phyloP scores from a whole-genome alignment of 768 basidiomycete species.

The Suillus subalutaceus region DNA sequence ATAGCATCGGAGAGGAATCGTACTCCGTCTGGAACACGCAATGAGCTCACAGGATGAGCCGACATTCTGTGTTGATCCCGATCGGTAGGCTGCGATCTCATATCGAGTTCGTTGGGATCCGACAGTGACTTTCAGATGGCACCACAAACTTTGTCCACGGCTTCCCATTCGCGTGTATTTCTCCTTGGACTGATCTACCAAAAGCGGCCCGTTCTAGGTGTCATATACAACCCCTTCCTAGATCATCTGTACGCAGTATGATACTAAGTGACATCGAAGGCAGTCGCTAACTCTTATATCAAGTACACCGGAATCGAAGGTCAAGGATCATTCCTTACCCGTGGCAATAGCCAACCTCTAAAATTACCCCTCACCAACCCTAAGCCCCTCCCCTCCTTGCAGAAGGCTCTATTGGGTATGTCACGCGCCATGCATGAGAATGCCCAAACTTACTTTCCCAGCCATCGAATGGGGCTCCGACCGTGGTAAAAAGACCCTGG shows the following conservation, averaged over 20 bases:
- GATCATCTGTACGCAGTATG: conserved; percentile 58
- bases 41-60: conserved; percentile 81
- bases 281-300: not conserved
- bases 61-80: conserved; percentile 96
- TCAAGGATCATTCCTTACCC: conserved; percentile 77
- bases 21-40: conserved; percentile 75
- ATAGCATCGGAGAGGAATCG: conserved; percentile 92
- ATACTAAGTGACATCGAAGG: not conserved
- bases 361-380: conserved; percentile 69
- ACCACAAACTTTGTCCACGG: conserved; percentile 89
- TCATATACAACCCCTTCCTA: conserved; percentile 93
- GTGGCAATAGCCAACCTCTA: conserved; percentile 44
- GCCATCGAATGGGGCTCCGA: conserved; percentile 92
- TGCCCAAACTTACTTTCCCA: conserved; percentile 25
- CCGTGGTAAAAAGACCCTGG: conserved; percentile 54
- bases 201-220: conserved; percentile 82
- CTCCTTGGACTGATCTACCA: conserved; percentile 87
- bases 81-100: conserved; percentile 59
- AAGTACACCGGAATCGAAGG: conserved; percentile 82
- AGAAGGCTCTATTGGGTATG: conserved; percentile 72
- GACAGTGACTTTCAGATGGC: conserved; percentile 53
- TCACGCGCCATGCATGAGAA: conserved; percentile 1
- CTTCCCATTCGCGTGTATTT: conserved; percentile 89
- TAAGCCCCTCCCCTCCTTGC: conserved; percentile 67
- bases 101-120: not conserved